These are phyloP conservation scores for Venturia effusa DNA, from an alignment of 2,329 filamentous ascomycete species.

Conservation along the genomic window DNA sequence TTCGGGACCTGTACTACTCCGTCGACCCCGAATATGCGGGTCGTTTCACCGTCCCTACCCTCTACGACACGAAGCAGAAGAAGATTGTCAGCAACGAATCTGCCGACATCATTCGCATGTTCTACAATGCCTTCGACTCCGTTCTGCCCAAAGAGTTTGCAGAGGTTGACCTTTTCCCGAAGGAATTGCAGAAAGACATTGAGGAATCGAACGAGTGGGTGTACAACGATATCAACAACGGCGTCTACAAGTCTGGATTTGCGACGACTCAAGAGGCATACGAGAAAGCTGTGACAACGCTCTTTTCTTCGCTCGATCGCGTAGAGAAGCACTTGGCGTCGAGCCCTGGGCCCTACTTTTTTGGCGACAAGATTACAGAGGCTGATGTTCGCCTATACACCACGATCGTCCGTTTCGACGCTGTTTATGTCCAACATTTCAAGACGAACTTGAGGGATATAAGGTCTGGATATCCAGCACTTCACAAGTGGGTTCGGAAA, in stretches of 20 bases:
- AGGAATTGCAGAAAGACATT: constrained; percentile 33
- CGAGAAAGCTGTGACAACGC: constrained; percentile 31
- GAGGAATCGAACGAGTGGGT: constrained; percentile 42
- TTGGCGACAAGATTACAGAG: constrained; percentile 36
- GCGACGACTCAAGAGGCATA: constrained; percentile 43
- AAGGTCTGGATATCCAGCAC: constrained; percentile 66
- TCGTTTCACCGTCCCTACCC: constrained; percentile 76
- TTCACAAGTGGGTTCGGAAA: constrained; percentile 72
- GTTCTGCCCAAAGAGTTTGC: constrained; percentile 34
- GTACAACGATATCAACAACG: constrained; percentile 42
- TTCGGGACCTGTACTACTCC: constrained; percentile 72
- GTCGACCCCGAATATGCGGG: constrained; percentile 61
- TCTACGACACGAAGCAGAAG: constrained; percentile 68
- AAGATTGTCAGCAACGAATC: constrained; percentile 87
- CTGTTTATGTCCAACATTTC: constrained; percentile 48
- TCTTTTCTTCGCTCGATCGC: constrained; percentile 39
- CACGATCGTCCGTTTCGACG: constrained; percentile 52
- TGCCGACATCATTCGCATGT: constrained; percentile 85
- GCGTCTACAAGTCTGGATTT: constrained; percentile 42
- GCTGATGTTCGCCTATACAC: constrained; percentile 41
- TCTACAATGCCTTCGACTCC: constrained; percentile 68
- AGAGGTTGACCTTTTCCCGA: constrained; percentile 34
- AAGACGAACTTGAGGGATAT: constrained; percentile 81
- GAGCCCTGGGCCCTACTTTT: constrained; percentile 35
- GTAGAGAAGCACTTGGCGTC: constrained; percentile 32